A percentile compares a stretch with the other conserved stretches of the same genome.
Evolutionary conservation across 345 rosid species (phyloP).

Genomic region (Crucihimalaya himalaica): DNA sequence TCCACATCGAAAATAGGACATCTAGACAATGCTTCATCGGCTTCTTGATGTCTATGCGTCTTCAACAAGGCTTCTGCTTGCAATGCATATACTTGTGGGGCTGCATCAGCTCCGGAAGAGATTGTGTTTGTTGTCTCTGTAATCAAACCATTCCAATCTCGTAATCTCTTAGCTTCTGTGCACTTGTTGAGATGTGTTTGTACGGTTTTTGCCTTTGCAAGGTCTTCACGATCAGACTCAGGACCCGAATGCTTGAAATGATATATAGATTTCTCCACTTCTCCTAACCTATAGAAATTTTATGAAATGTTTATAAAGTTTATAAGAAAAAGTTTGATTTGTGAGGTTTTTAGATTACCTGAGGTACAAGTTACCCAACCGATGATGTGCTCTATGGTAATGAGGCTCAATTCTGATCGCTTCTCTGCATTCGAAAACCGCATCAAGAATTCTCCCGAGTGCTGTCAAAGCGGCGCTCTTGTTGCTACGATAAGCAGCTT

Average conservation of each 20-base stretch:
- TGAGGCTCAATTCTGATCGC: conserved; percentile 84
- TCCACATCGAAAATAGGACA: conserved; percentile 68
- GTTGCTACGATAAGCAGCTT: conserved; percentile 90
- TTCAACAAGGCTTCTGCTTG: conserved; percentile 90
- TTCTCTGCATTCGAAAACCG: conserved; percentile 88
- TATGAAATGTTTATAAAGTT: neutral
- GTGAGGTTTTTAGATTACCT: conserved; percentile 48
- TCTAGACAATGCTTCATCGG: conserved; percentile 55
- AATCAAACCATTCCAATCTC: conserved; percentile 75
- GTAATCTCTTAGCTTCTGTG: conserved; percentile 59
- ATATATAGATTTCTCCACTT: conserved; percentile 78
- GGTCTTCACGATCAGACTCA: conserved; percentile 76
- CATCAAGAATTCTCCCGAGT: conserved; percentile 79
- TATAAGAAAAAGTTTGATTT: neutral
- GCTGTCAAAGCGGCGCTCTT: conserved; percentile 92
- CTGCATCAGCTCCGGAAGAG: conserved; percentile 80
- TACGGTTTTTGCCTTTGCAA: conserved; percentile 63
- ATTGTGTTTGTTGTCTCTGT: conserved; percentile 61
- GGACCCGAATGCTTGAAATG: conserved; percentile 88
- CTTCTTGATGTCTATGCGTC: conserved; percentile 76
- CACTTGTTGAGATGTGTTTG: conserved; percentile 63
- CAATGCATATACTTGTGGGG: conserved; percentile 84
- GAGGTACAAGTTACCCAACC: conserved; percentile 77
- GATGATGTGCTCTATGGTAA: conserved; percentile 93
- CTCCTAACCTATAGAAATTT: conserved; percentile 63